These are phyloP conservation scores for Lanmaoa pseudosensibilis DNA, from an alignment of 768 basidiomycete species.

Conservation along the genomic window DNA sequence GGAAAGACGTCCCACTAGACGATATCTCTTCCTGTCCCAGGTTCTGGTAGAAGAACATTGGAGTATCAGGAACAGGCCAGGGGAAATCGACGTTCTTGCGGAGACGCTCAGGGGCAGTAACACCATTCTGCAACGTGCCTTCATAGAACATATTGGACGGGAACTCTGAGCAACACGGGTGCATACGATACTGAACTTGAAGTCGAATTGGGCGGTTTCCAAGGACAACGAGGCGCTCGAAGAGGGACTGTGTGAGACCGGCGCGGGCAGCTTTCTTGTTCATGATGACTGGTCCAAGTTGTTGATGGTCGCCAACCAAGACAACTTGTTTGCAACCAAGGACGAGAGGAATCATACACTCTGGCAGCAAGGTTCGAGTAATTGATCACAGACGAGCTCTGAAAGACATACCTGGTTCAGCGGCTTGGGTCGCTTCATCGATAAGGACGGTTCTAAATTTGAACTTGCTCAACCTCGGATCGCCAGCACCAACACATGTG, in stretches of 20 bases:
- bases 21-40: constrained; percentile 98
- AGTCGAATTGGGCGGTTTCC: constrained; percentile 96
- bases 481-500: constrained; percentile 97
- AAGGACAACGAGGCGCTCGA: constrained; percentile 94
- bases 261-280: constrained; percentile 99
- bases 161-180: constrained; percentile 98
- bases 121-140: constrained; percentile 97
- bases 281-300: constrained; percentile 99
- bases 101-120: constrained; percentile 95
- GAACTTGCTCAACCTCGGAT: constrained; percentile 92
- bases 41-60: constrained; percentile 99
- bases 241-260: constrained; percentile 95
- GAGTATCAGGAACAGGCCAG: constrained; percentile 95
- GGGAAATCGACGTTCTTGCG: constrained; percentile 99
- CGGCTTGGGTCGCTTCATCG: constrained; percentile 98
- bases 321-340: constrained; percentile 99
- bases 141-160: constrained; percentile 99
- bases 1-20: constrained; percentile 96
- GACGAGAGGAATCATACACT: constrained; percentile 99
- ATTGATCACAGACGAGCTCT: not conserved
- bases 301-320: constrained; percentile 93
- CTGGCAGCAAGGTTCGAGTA: constrained; percentile 41
- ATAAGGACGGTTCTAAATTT: constrained; percentile 99
- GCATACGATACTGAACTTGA: constrained; percentile 99
- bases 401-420: constrained; percentile 76